Evolutionary conservation across 257 asterid genomes (phyloP).

Genomic region (Parsonsia alboflavescens): DNA sequence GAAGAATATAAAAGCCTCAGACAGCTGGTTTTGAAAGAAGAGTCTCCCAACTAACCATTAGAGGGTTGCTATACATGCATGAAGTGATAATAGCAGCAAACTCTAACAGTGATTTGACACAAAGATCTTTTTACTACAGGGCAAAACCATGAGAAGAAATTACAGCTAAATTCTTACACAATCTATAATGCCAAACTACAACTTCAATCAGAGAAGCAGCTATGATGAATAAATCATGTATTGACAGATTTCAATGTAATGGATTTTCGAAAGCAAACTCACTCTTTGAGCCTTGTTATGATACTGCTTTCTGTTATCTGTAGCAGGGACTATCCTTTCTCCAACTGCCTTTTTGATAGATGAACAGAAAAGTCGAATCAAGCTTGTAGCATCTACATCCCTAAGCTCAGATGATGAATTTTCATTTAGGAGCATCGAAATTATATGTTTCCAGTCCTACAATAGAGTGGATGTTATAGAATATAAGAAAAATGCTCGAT

Average conservation of each 20-base stretch:
- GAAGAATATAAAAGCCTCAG: background rate
- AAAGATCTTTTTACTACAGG: background rate
- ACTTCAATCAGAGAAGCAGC: background rate
- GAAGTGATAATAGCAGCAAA: background rate
- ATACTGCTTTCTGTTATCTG: constrained; percentile 74
- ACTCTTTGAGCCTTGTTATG: constrained; percentile 78
- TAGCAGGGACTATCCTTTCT: constrained; percentile 90
- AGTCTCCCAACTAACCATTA: background rate
- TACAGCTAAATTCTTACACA: background rate
- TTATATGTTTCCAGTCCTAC: constrained; percentile 94
- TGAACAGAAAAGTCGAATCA: constrained; percentile 83
- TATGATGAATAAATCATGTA: constrained; percentile 5
- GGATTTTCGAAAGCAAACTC: constrained; percentile 14
- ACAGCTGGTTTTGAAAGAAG: background rate
- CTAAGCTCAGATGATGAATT: constrained; percentile 71
- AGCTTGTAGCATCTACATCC: constrained; percentile 79
- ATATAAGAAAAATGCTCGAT: background rate
- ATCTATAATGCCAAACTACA: background rate
- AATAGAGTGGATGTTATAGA: constrained; percentile 12
- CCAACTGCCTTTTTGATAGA: constrained; percentile 93
- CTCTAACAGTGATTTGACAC: background rate
- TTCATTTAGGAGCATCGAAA: constrained; percentile 80
- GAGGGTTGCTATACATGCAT: background rate
- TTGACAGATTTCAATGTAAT: background rate
- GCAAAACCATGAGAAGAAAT: background rate